These are phyloP conservation scores for Apiotrichum veenhuisii DNA, from an alignment of 1,284 basidiomycete genomes.

Conservation along the genomic window DNA sequence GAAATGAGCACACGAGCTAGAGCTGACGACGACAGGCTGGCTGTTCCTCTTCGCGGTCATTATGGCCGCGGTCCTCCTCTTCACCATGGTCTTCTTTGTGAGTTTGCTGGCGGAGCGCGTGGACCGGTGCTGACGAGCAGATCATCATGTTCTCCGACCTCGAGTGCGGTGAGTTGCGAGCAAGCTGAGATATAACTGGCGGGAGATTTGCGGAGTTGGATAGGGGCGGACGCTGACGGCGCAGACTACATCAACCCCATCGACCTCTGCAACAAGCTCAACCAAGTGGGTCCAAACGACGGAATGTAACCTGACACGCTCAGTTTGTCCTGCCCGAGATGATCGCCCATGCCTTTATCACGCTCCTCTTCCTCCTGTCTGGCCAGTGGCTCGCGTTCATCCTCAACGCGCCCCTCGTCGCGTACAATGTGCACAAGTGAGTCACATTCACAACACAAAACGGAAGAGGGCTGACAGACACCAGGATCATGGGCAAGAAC, in stretches of 20 bases:
- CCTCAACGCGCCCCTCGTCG: conserved; percentile 84
- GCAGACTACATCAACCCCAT: conserved; percentile 97
- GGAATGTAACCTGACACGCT: conserved; percentile 14
- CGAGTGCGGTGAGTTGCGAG: conserved; percentile 63
- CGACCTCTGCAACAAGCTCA: conserved; percentile 99
- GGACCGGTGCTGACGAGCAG: conserved; percentile 52
- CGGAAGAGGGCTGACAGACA: background rate
- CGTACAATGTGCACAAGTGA: conserved; percentile 91
- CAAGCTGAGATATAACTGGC: conserved; percentile 4
- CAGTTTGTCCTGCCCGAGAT: conserved; percentile 98
- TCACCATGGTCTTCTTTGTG: conserved; percentile 98
- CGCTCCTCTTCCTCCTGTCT: conserved; percentile 79
- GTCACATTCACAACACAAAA: background rate
- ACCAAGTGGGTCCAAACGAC: conserved; percentile 62
- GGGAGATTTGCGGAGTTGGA: no score
- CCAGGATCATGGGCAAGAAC: conserved; percentile 84
- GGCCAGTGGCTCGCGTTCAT: conserved; percentile 95
- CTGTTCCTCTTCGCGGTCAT: conserved; percentile 90
- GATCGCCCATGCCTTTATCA: conserved; percentile 86
- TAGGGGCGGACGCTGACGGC: conserved; percentile 8
- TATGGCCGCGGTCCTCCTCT: conserved; percentile 84
- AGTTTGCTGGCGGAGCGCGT: conserved; percentile 48
- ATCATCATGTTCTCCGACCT: conserved; percentile 99
- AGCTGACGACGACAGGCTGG: conserved; percentile 64
- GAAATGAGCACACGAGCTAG: background rate